Evolutionary conservation across 805 yeast genomes (phyloP), one percentile per base, ranked within the genome.

Genomic region (Komagataella kurtzmanii): DNA sequence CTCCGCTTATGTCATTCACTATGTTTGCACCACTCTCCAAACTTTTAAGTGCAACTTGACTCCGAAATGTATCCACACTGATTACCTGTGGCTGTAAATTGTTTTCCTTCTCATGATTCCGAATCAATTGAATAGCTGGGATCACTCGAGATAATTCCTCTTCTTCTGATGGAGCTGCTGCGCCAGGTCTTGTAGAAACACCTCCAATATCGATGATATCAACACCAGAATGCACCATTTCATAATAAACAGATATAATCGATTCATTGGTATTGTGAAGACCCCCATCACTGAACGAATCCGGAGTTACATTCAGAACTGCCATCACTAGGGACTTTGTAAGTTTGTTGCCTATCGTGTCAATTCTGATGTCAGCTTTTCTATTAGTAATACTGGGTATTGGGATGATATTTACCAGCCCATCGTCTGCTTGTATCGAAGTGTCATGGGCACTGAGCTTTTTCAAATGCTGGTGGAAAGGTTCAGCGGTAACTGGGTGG

Each of bases 271-370:
- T 17, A 44, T 59, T 59, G 30, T 70, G 61, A 17, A 61, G 61
- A 1, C 93, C 88, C 2, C 96, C 98, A 65, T 93, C 99, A 47
- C 96, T 86, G 63, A 93, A 93, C 1, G 97, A 89, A 65, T 93
- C 97, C 0, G 97, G 96, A 0, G 99, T 93, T 18, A 85, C 75
- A 60, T 93, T 93, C 56, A 93, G 66, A 49, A 93, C 83, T 1
- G 88, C 93, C 99, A 93, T 93, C 47, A 89, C 62, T 50, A 73
- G 66, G 0, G 97, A 88, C n/a, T 67, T 68, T 6, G 71, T 62
- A 3, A 30, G 40, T 30, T 69, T 64, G 46, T 72, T 66, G 17
- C 67, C 63, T 19, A 71, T 54, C 2, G 75, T 70, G 59, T 81
- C 84, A 57, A 76, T 74, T 40, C 64, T 64, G 47, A 74, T 56